Percentiles rank a stretch among this genome's conserved stretches.
Conservation (phyloP, 257 asterid species). For the Pogostemon cablin region DNA sequence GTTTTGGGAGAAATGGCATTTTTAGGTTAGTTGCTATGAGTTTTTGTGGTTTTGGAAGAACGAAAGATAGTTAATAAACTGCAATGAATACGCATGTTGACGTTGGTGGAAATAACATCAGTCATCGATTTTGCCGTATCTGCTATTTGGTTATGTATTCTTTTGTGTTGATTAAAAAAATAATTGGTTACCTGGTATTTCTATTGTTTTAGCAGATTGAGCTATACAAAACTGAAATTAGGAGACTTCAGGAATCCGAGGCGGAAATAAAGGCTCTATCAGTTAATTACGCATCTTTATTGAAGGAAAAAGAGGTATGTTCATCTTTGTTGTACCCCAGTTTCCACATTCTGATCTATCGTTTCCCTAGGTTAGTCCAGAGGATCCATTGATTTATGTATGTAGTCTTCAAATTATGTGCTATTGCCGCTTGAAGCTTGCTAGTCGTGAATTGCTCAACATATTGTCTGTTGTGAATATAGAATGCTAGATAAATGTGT, state of each 20-base stretch:
- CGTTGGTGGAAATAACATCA: background rate
- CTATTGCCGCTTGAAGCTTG: background rate
- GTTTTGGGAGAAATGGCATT: conserved; percentile 5
- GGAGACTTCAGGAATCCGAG: conserved; percentile 92
- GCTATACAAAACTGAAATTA: conserved; percentile 70
- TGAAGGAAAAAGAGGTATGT: conserved; percentile 90
- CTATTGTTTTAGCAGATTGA: conserved; percentile 51
- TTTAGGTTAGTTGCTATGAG: conserved; percentile 4
- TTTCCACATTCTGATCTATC: conserved; percentile 1
- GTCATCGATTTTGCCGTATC: conserved; percentile 10
- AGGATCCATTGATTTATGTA: conserved; percentile 15
- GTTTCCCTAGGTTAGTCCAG: background rate
- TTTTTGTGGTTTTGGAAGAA: conserved; percentile 4
- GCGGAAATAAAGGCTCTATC: conserved; percentile 92
- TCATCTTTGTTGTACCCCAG: conserved; percentile 6
- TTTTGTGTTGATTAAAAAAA: conserved; percentile 10
- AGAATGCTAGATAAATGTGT: conserved; percentile 26
- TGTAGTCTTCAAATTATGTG: background rate
- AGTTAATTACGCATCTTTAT: conserved; percentile 87
- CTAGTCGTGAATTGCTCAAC: conserved; percentile 20
- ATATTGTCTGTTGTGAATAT: background rate
- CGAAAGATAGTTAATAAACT: background rate
- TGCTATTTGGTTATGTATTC: conserved; percentile 6
- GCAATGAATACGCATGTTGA: conserved; percentile 6
- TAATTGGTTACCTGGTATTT: conserved; percentile 9